Evolutionary conservation across 805 yeast species (phyloP).

Genomic region (Kockiozyma suomiensis): DNA sequence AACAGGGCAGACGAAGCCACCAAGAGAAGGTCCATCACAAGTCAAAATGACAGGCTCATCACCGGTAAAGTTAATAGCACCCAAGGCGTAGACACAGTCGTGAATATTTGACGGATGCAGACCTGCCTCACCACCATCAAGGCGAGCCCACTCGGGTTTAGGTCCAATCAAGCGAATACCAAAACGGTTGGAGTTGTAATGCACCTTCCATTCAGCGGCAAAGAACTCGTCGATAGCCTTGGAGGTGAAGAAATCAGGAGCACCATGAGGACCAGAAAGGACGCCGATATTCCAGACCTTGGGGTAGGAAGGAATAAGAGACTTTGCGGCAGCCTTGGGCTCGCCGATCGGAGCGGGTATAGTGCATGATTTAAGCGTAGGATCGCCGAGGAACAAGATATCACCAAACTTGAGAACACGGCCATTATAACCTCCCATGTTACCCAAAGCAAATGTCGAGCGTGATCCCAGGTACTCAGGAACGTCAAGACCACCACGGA

Average conservation of each 20-base stretch:
- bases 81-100: slow-evolving; percentile 93
- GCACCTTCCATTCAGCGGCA: slow-evolving; percentile 83
- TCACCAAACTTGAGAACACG: slow-evolving; percentile 90
- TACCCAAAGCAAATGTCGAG: slow-evolving; percentile 91
- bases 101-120: slow-evolving; percentile 98
- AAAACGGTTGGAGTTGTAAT: slow-evolving; percentile 94
- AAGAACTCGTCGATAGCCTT: slow-evolving; percentile 80
- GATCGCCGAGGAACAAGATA: slow-evolving; percentile 82
- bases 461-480: slow-evolving; percentile 94
- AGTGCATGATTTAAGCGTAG: slow-evolving; percentile 64
- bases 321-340: slow-evolving; percentile 60
- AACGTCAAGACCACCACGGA: slow-evolving; percentile 92
- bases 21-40: slow-evolving; percentile 96
- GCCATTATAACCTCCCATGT: slow-evolving; percentile 92
- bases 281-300: slow-evolving; percentile 85
- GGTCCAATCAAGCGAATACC: slow-evolving; percentile 96
- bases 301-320: slow-evolving; percentile 58
- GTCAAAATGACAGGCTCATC: slow-evolving; percentile 97
- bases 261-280: slow-evolving; percentile 96
- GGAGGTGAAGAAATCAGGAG: slow-evolving; percentile 87
- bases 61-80: slow-evolving; percentile 97
- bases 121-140: slow-evolving; percentile 97
- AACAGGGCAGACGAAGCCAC: slow-evolving; percentile 96
- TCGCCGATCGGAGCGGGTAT: slow-evolving; percentile 71
- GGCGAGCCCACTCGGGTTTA: slow-evolving; percentile 94